Conservation (phyloP, 495 filamentous ascomycete genomes). For the Hypoxylon perforatum region DNA sequence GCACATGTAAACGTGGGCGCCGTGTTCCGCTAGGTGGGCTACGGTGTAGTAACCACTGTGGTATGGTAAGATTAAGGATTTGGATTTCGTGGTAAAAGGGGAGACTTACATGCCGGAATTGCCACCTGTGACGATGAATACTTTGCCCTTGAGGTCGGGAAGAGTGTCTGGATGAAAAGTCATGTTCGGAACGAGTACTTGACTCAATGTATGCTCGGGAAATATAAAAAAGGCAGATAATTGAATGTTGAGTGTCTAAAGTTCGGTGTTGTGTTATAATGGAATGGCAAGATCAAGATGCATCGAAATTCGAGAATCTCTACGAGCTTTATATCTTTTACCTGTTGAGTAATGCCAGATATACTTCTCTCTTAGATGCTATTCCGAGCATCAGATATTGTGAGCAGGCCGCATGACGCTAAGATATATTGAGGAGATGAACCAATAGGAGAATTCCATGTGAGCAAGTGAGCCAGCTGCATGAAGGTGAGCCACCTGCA, state of each 20-base stretch:
- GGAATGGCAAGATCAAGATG: no score
- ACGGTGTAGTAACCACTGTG: slow-evolving; percentile 52
- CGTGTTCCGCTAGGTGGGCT: slow-evolving; percentile 51
- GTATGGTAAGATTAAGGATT: slow-evolving; percentile 32
- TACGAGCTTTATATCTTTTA: slow-evolving; percentile 49
- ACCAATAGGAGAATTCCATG: slow-evolving; percentile 43
- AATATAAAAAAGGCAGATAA: slow-evolving; percentile 33
- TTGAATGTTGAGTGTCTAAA: slow-evolving; percentile 30
- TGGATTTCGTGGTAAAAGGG: slow-evolving; percentile 10
- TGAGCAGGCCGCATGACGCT: slow-evolving; percentile 44
- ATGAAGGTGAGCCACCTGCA: no score
- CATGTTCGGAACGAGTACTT: slow-evolving; percentile 47
- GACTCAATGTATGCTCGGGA: slow-evolving; percentile 40
- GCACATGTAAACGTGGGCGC: slow-evolving; percentile 57
- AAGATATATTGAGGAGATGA: slow-evolving; percentile 30
- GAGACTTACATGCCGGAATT: slow-evolving; percentile 54
- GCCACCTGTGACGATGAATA: slow-evolving; percentile 46
- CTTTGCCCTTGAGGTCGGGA: slow-evolving; percentile 40
- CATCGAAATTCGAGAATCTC: no score
- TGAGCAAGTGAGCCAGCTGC: slow-evolving; percentile 47
- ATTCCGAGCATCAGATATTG: slow-evolving; percentile 38
- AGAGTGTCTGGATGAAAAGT: slow-evolving; percentile 56
- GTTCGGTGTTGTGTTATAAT: no score
- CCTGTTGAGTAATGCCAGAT: slow-evolving; percentile 24
- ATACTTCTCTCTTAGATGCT: slow-evolving; percentile 32